These are phyloP conservation scores for Purshia tridentata DNA, from an alignment of 306 rosid genomes.

Conservation along the genomic window DNA sequence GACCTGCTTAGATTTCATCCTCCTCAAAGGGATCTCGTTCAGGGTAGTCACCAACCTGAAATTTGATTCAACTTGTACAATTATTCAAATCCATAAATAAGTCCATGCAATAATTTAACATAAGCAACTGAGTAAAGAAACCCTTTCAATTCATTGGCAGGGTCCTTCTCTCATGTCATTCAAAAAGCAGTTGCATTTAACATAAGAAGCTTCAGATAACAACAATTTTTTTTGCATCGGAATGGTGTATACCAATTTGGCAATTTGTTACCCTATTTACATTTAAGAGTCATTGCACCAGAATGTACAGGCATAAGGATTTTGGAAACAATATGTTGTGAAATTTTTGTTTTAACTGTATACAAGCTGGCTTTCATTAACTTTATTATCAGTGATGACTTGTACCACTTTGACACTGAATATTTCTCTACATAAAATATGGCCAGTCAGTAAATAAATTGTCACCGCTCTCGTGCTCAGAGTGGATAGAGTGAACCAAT, in stretches of 20 bases:
- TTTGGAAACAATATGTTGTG: too few relatives aligned
- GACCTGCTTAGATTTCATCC: conserved; percentile 65
- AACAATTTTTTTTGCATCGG: background rate
- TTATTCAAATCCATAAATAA: background rate
- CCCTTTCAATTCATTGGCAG: background rate
- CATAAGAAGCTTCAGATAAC: background rate
- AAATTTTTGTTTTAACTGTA: too few relatives aligned
- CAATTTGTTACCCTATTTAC: background rate
- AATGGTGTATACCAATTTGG: background rate
- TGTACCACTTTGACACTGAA: too few relatives aligned
- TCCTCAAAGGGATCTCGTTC: conserved; percentile 89
- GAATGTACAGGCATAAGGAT: too few relatives aligned
- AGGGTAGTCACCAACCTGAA: conserved; percentile 90
- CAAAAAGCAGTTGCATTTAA: background rate
- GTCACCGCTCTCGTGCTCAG: too few relatives aligned
- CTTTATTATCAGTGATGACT: too few relatives aligned
- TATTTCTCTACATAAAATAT: too few relatives aligned
- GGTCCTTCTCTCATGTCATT: background rate
- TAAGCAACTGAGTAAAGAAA: background rate
- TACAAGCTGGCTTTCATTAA: too few relatives aligned
- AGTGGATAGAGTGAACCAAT: too few relatives aligned
- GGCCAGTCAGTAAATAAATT: too few relatives aligned
- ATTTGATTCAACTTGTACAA: conserved; percentile 7
- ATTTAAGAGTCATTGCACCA: too few relatives aligned
- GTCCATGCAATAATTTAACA: background rate